A percentile compares a stretch with the other conserved stretches of the same genome.
These are phyloP conservation scores for Xerocomellus dryophilus DNA, from an alignment of 768 basidiomycete genomes.

Conservation along the genomic window DNA sequence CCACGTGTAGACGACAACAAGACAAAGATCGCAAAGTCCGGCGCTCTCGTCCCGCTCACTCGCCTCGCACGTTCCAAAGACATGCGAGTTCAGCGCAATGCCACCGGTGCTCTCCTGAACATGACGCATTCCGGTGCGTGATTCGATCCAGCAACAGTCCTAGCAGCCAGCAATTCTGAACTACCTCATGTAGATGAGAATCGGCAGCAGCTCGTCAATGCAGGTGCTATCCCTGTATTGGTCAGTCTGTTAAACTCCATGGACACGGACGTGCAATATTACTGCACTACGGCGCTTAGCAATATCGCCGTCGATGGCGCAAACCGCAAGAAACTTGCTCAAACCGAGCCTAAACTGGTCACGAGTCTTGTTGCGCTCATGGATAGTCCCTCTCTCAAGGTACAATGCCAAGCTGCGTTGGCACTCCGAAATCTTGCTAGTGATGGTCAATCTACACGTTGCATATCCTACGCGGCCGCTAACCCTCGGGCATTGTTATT, in stretches of 20 bases:
- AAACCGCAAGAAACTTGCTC: conserved; percentile 93
- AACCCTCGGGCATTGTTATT: background rate
- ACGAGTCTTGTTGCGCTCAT: conserved; percentile 90
- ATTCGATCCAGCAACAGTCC: background rate
- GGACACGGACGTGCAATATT: conserved; percentile 99
- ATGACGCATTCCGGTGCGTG: conserved; percentile 96
- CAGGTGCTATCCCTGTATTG: conserved; percentile 96
- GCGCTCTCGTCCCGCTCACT: conserved; percentile 95
- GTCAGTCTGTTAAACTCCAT: conserved; percentile 91
- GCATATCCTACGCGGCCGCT: conserved; percentile 18
- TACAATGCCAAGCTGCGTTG: conserved; percentile 96
- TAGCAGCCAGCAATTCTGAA: conserved; percentile 3
- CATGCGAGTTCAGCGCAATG: conserved; percentile 98
- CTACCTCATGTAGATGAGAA: conserved; percentile 76
- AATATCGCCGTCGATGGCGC: conserved; percentile 97
- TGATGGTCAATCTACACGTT: conserved; percentile 58
- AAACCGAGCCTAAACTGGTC: conserved; percentile 92
- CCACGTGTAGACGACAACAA: conserved; percentile 87
- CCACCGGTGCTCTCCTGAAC: conserved; percentile 94
- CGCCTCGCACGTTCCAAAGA: conserved; percentile 96
- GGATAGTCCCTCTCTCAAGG: conserved; percentile 96
- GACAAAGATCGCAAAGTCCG: conserved; percentile 99
- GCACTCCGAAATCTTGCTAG: conserved; percentile 95
- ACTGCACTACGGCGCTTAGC: conserved; percentile 96
- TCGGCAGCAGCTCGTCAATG: conserved; percentile 95